These are phyloP conservation scores for Exophiala aquamarina DNA, from an alignment of 2,329 filamentous ascomycete genomes.

Conservation along the genomic window DNA sequence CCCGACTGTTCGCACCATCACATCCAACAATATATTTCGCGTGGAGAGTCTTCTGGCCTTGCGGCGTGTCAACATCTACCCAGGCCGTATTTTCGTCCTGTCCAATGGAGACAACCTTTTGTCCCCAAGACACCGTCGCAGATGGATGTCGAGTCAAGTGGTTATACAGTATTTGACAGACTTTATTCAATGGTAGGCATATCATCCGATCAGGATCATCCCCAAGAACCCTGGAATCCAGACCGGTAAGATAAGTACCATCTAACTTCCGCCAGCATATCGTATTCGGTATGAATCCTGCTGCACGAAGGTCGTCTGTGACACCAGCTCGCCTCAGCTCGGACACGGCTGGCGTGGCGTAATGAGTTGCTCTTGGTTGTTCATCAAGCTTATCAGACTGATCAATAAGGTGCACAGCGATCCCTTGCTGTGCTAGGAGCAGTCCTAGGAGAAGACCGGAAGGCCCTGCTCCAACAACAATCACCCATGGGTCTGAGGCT, in stretches of 20 bases:
- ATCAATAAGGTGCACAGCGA: slow-evolving; percentile 48
- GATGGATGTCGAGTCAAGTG: slow-evolving; percentile 36
- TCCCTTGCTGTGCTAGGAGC: slow-evolving; percentile 32
- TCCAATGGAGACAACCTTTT: slow-evolving; percentile 32
- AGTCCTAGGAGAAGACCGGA: slow-evolving; percentile 34
- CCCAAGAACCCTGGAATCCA: slow-evolving; percentile 33
- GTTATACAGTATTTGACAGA: slow-evolving; percentile 43
- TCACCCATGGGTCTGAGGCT: slow-evolving; percentile 13
- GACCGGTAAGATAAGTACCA: slow-evolving; percentile 33
- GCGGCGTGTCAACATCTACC: slow-evolving; percentile 20
- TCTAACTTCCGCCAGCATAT: slow-evolving; percentile 48
- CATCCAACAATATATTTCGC: slow-evolving; percentile 45
- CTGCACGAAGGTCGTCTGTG: slow-evolving; percentile 48
- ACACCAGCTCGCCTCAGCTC: slow-evolving; percentile 61
- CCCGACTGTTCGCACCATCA: slow-evolving; percentile 31
- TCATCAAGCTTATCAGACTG: slow-evolving; percentile 54
- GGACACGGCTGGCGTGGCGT: slow-evolving; percentile 58
- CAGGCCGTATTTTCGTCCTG: slow-evolving; percentile 23
- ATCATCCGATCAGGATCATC: slow-evolving; percentile 40
- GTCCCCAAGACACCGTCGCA: slow-evolving; percentile 45
- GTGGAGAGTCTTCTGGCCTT: slow-evolving; percentile 13
- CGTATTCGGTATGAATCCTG: slow-evolving; percentile 43
- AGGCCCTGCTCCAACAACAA: slow-evolving; percentile 37
- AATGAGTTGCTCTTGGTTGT: slow-evolving; percentile 65
- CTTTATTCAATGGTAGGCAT: slow-evolving; percentile 44